Evolutionary conservation across 257 asterid species (phyloP), one percentile per base, ranked within the genome.

Genomic region (Coffea eugenioides): DNA sequence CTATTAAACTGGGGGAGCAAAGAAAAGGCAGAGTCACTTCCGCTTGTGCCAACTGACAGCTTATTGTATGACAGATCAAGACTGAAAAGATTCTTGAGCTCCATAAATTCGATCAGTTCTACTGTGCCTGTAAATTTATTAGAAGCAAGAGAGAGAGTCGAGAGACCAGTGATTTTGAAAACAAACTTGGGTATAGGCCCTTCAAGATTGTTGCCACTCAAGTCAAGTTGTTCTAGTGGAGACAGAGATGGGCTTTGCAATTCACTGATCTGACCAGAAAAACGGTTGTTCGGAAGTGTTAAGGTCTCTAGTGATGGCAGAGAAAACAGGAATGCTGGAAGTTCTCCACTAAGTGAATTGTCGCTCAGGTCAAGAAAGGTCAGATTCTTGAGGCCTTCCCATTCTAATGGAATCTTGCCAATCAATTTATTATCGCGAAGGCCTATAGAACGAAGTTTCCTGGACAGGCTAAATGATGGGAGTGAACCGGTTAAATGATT

Each of bases 61-160:
- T 82, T 77, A 76, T 90, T 85, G 57, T 78, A 36, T 23, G 89
- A 84, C 46, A 90, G 80, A 2, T 82, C 83, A 12, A 85, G 86
- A 0, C 16, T 46, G 48, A 59, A 11, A 0, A 84, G 83, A 57
- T 66, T 76, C 5, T 3, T 71, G 25, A 79, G 82, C 16, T 20
- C 27, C 2, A 61, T 52, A 2, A 85, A 25, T 48, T 18, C 67
- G 54, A 82, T 80, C 0, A 86, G 78, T 71, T 54, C 66, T 2
- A 87, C 5, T 23, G 76, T 77, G 48, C 89, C 87, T 8, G 6
- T 80, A 74, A 85, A 85, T 8, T 16, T 2, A 74, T 85, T 85
- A 59, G 49, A 74, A 21, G 83, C 74, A 39, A 83, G 80, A 25
- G 77, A 75, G 11, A 86, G 89, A 2, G 46, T n/a, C 2, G 12